Evolutionary conservation across 306 rosid genomes (phyloP), one percentile per base, ranked within the genome.

Genomic region (Abrus pulchellus): DNA sequence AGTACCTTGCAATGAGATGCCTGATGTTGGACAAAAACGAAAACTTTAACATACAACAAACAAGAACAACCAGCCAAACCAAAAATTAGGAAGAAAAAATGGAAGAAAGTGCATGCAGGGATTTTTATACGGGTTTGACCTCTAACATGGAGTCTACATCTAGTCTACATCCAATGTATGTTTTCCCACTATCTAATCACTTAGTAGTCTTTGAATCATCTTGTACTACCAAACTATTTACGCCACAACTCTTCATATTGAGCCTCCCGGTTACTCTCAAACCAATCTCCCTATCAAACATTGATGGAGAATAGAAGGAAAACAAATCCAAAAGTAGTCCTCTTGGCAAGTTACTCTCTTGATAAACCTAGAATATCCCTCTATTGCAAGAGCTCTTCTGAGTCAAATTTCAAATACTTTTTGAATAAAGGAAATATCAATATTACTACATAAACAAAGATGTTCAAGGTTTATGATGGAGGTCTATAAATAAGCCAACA

Each of bases 1-100:
- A 38, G 77, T 72, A 34, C 40, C 40, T 11, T 30, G 29, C 53
- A 30, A 68, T 30, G 61, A 30, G 61, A 70, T 70, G 36, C 33
- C 40, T 49, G 28, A 69, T 30, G 30, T 48, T 27, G 10, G 59
- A 6, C 13, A 30, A 48, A 29, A 69, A 69, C 7, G 28, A 68
- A 69, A 33, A 45, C 47, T 70, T 30, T 1, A 29, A 28, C 34
- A 68, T 14, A 45, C 28, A 48, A 7, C 47, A 47, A 3, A 45
- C 74, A 28, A 10, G 7, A 48, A 30, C 12, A 48, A 12, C 40
- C 12, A 29, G 5, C 13, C 29, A 12, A 69, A 12, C 75, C 12
- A 48, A 69, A 12, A 47, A 5, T 67, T 12, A 50, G 36, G 29
- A 30, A 43, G 27, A 47, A 43, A 69, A 20, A 69, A 69, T 3